Percentiles rank a stretch among this genome's conserved stretches.
phyloP scores from a whole-genome alignment of 768 basidiomycete genomes.

The Pulveroboletus frians region DNA sequence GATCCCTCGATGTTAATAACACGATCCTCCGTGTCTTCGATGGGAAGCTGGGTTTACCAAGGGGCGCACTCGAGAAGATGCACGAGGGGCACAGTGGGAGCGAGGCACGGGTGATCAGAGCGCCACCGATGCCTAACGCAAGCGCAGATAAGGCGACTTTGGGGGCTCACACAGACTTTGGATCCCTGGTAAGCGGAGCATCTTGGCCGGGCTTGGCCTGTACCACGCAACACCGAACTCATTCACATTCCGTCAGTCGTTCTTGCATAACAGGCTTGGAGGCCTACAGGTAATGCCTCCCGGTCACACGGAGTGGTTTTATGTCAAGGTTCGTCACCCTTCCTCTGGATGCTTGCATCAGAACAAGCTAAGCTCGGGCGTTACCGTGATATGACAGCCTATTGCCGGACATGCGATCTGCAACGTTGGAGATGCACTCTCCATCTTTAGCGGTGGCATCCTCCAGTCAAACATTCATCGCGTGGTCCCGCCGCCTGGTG shows the following conservation, averaged over 20 bases:
- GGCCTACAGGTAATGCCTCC: conserved; percentile 66
- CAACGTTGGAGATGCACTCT: conserved; percentile 58
- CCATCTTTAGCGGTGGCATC: conserved; percentile 59
- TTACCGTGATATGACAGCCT: conserved; percentile 31
- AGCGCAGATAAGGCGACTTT: conserved; percentile 36
- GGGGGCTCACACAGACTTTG: conserved; percentile 72
- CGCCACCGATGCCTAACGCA: conserved; percentile 34
- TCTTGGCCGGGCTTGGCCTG: neutral
- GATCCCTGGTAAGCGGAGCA: conserved; percentile 47
- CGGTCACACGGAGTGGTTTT: conserved; percentile 59
- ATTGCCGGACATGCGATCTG: conserved; percentile 54
- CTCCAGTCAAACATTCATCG: conserved; percentile 61
- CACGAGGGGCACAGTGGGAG: conserved; percentile 54
- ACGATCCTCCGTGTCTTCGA: conserved; percentile 54
- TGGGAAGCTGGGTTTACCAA: conserved; percentile 47
- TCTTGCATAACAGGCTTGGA: conserved; percentile 66
- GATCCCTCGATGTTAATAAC: conserved; percentile 52
- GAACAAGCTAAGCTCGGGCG: no score
- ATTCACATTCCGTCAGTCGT: conserved; percentile 36
- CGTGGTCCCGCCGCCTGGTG: conserved; percentile 57
- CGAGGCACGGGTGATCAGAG: conserved; percentile 52
- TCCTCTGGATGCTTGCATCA: no score
- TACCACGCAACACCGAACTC: no score
- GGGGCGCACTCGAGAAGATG: conserved; percentile 39
- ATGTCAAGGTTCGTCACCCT: conserved; percentile 45